Percentiles rank a stretch among this genome's conserved stretches.
Conservation (phyloP, 2,329 filamentous ascomycete genomes). For the Pseudogymnoascus sp. region DNA sequence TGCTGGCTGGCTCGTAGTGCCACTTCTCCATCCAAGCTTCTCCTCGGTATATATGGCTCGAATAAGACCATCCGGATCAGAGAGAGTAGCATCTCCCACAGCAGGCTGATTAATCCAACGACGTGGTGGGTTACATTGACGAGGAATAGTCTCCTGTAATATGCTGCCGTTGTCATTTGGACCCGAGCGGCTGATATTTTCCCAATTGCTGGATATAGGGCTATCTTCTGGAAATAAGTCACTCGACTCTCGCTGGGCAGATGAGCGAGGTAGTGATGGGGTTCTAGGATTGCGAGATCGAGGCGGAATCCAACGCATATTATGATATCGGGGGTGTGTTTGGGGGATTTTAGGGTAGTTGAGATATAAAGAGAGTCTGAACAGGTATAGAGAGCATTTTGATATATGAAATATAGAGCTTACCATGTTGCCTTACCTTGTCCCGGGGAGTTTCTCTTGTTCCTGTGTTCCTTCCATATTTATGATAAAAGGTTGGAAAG, state of each 20-base stretch:
- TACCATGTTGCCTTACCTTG: background rate
- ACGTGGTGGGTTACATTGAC: background rate
- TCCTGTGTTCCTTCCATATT: slow-evolving; percentile 6
- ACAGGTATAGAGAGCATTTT: background rate
- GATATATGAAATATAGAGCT: background rate
- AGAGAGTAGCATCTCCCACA: background rate
- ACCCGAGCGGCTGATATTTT: background rate
- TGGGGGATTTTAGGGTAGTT: background rate
- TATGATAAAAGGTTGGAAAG: background rate
- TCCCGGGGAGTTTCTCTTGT: background rate
- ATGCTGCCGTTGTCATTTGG: background rate
- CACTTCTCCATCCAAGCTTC: background rate
- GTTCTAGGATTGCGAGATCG: background rate
- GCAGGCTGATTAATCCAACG: background rate
- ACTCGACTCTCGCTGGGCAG: background rate
- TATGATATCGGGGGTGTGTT: background rate
- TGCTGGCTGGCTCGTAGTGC: background rate
- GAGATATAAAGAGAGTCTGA: background rate
- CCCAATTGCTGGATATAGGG: background rate
- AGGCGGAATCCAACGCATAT: background rate
- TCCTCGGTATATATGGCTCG: background rate
- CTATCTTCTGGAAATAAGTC: background rate
- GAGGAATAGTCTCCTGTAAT: slow-evolving; percentile 1
- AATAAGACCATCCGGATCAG: background rate
- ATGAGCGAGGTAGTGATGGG: background rate